These are phyloP conservation scores for Hypoxylon rubiginosum DNA, from an alignment of 2,329 filamentous ascomycete species.

Conservation along the genomic window DNA sequence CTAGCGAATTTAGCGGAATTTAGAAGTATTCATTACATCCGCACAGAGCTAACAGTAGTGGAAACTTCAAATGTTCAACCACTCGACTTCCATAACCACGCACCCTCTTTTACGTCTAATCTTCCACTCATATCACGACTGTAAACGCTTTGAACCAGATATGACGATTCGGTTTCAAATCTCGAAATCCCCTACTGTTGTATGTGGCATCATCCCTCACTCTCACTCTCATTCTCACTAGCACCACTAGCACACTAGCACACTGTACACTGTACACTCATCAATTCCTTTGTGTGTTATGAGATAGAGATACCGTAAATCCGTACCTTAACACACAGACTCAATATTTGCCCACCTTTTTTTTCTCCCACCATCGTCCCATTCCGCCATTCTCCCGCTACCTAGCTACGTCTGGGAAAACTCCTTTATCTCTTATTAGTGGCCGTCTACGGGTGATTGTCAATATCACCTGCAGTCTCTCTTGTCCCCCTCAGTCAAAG, in stretches of 20 bases:
- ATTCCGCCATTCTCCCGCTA: conserved; percentile 9
- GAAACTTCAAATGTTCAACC: conserved; percentile 26
- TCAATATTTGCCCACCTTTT: conserved; percentile 14
- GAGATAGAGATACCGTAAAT: too few relatives aligned
- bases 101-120: conserved; percentile 12
- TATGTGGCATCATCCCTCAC: conserved; percentile 15
- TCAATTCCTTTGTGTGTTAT: conserved; percentile 20
- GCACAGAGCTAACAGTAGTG: conserved; percentile 24
- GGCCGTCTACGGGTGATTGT: conserved; percentile 3
- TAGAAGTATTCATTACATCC: conserved; percentile 7
- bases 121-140: conserved; percentile 41
- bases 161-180: conserved; percentile 41
- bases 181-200: conserved; percentile 24
- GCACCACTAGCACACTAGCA: conserved; percentile 1
- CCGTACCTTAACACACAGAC: too few relatives aligned
- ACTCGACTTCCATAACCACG: conserved; percentile 22
- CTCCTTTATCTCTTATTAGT: conserved; percentile 23
- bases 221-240: not conserved
- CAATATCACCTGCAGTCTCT: conserved; percentile 33
- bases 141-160: conserved; percentile 41
- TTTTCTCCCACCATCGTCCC: not conserved
- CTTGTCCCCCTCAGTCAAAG: conserved; percentile 12
- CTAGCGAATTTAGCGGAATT: not conserved
- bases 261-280: not conserved
- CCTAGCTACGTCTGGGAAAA: not conserved